Conservation (phyloP, 2,329 filamentous ascomycete genomes). For the Ploettnerulaceae sp. region DNA sequence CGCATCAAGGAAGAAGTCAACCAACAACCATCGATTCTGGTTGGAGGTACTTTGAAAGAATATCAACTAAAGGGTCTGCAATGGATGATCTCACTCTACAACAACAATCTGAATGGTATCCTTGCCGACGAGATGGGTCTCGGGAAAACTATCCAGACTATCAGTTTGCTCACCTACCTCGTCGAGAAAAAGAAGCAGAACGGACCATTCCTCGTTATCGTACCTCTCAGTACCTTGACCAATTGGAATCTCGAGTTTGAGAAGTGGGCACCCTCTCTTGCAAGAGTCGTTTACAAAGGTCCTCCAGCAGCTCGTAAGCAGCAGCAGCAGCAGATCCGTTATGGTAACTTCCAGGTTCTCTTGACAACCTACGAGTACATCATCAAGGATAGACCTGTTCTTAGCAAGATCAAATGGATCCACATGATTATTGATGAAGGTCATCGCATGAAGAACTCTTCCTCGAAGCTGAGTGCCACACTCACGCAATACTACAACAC, state of each 20-base stretch:
- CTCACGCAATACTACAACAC: slow-evolving; percentile 94
- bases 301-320: slow-evolving; percentile 82
- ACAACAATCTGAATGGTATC: slow-evolving; percentile 99
- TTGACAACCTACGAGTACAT: slow-evolving; percentile 99
- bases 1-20: slow-evolving; percentile 89
- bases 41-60: slow-evolving; percentile 90
- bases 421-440: slow-evolving; percentile 99
- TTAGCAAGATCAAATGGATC: slow-evolving; percentile 99
- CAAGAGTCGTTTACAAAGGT: slow-evolving; percentile 92
- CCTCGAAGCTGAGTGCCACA: slow-evolving; percentile 92
- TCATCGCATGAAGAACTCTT: slow-evolving; percentile 98
- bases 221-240: slow-evolving; percentile 91
- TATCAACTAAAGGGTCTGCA: slow-evolving; percentile 98
- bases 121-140: slow-evolving; percentile 99
- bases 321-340: slow-evolving; percentile 90
- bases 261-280: slow-evolving; percentile 90
- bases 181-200: slow-evolving; percentile 92
- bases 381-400: slow-evolving; percentile 92
- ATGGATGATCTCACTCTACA: slow-evolving; percentile 99
- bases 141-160: slow-evolving; percentile 98
- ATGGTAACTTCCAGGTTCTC: slow-evolving; percentile 91
- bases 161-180: slow-evolving; percentile 93
- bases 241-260: slow-evolving; percentile 99
- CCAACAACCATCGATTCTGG: slow-evolving; percentile 75
- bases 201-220: slow-evolving; percentile 93